A percentile compares a stretch with the other conserved stretches of the same genome.
Conservation (phyloP, 2,329 filamentous ascomycete genomes). For the Stagonosporopsis tanaceti region DNA sequence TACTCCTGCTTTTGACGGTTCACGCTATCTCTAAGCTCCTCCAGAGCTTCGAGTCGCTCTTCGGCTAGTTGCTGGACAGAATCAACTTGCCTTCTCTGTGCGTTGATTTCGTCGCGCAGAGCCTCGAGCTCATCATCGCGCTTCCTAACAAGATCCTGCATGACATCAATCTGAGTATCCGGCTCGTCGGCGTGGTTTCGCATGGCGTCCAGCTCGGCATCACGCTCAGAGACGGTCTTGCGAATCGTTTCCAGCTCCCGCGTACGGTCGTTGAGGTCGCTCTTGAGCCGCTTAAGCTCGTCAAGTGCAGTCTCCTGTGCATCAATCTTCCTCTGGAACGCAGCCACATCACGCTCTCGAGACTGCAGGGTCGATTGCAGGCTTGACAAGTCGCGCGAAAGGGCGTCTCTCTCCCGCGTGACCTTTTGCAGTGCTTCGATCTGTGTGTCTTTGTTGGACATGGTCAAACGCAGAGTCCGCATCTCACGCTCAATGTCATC, state of each 20-base stretch:
- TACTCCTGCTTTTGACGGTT: conserved; percentile 56
- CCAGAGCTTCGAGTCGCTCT: conserved; percentile 55
- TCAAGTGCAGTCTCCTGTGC: conserved; percentile 38
- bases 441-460: conserved; percentile 43
- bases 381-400: conserved; percentile 41
- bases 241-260: conserved; percentile 48
- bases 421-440: conserved; percentile 48
- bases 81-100: conserved; percentile 42
- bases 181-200: conserved; percentile 48
- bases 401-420: conserved; percentile 43
- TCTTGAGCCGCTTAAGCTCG: conserved; percentile 41
- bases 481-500: conserved; percentile 33
- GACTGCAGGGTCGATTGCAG: conserved; percentile 41
- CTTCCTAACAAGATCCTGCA: conserved; percentile 53
- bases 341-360: conserved; percentile 44
- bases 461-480: conserved; percentile 35
- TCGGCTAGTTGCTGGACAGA: conserved; percentile 45
- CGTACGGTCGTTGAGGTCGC: conserved; percentile 41
- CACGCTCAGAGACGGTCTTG: conserved; percentile 46
- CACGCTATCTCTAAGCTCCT: conserved; percentile 60
- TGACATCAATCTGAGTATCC: conserved; percentile 51
- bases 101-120: conserved; percentile 56
- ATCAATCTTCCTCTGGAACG: conserved; percentile 44
- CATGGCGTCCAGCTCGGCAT: conserved; percentile 48
- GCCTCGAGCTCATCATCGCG: conserved; percentile 62